phyloP scores from a whole-genome alignment of 768 basidiomycete species.

The Boletus rubropictus region DNA sequence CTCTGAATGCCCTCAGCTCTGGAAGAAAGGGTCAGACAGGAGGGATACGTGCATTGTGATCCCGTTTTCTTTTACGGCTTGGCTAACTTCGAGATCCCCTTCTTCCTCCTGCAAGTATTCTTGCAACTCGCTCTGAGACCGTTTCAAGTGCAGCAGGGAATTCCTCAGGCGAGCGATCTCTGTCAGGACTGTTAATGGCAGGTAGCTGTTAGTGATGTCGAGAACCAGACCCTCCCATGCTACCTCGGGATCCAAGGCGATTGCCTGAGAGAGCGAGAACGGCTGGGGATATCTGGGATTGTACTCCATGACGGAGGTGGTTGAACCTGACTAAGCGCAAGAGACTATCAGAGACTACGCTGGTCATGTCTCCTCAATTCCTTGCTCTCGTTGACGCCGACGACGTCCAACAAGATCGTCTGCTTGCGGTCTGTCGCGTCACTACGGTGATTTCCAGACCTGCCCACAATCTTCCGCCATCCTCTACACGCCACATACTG shows the following conservation, averaged over 20 bases:
- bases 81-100: slow-evolving; percentile 51
- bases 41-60: slow-evolving; percentile 53
- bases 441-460: slow-evolving; percentile 63
- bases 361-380: slow-evolving; percentile 36
- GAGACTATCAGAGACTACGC: neutral
- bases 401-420: slow-evolving; percentile 40
- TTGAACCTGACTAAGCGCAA: slow-evolving; percentile 19
- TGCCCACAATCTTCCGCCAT: slow-evolving; percentile 28
- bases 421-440: slow-evolving; percentile 61
- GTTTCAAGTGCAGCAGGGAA: slow-evolving; percentile 56
- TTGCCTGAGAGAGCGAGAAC: slow-evolving; percentile 63
- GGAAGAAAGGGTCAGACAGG: slow-evolving; percentile 18
- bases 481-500: slow-evolving; percentile 44
- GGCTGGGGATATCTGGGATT: slow-evolving; percentile 65
- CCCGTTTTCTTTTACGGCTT: slow-evolving; percentile 68
- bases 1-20: slow-evolving; percentile 39
- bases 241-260: slow-evolving; percentile 55
- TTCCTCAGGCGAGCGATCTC: slow-evolving; percentile 74
- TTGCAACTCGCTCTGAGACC: slow-evolving; percentile 55
- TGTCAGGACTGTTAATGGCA: slow-evolving; percentile 23
- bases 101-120: slow-evolving; percentile 38
- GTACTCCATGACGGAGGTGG: slow-evolving; percentile 50
- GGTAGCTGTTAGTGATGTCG: neutral
- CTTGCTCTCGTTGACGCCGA: slow-evolving; percentile 52
- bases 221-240: slow-evolving; percentile 60